Base-by-base conservation (phyloP, 495 filamentous ascomycete genomes). In the Tuber indicum region DNA sequence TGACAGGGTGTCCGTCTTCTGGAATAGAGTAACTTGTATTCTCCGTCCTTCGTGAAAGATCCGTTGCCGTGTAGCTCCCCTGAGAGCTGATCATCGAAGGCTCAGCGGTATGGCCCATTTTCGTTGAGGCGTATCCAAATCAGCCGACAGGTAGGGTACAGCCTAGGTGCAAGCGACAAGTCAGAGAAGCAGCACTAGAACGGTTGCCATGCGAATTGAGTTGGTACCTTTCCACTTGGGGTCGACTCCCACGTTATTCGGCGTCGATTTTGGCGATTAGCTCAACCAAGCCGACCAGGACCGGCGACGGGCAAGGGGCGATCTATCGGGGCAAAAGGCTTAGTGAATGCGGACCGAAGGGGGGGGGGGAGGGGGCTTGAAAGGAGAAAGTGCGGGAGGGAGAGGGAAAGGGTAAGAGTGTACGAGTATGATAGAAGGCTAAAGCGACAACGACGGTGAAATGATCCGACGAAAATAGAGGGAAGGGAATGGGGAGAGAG, bases 1-100 rank as follows among this genome's bases (percentile, higher is more conserved):
- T 98, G 80, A 98, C 89, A 58, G 93, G 92, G 77, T 92, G 94
- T 82, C 96, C 96, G 90, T 99, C 95, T 85, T 97, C 95, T 41
- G 94, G 96, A 75, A 99, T 90, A 71, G 92, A 95, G 86, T 96
- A 97, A 74, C 92, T 91, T 72, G 91, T 91, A 86, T 89, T 89
- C 86, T 93, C 92, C 84, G 91, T 93, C 81, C 89, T 88, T 71
- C 80, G 80, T 42, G 82, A 84, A 62, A 84, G 70, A 72, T 84
- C 82, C 47, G 82, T 83, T 75, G 81, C 80, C 39, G 81, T 72
- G 73, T 82, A 82, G 79, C 81, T 83, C 36, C 77, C 81, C 75
- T 77, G 74, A 66, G 81, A 83, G 78, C 81, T 83, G 47, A 81
- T 73, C 58, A 82, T 74, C 19, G 81, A 82, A 36, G 44, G 74